phyloP scores from a whole-genome alignment of 1,284 basidiomycete species.

The Laetiporus sulphureus region DNA sequence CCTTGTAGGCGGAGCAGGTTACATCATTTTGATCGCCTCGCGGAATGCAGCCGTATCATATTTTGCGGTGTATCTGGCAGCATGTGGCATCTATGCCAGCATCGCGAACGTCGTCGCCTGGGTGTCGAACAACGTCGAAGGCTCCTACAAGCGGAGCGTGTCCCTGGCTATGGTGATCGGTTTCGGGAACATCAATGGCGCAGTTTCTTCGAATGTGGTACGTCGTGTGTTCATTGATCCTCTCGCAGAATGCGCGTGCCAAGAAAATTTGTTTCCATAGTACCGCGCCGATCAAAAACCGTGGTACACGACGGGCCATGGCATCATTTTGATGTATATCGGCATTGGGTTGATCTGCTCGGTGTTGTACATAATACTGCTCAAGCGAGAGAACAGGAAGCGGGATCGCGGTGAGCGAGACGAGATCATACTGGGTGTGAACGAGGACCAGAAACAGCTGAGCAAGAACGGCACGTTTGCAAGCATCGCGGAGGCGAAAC shows the following conservation, averaged over 20 bases:
- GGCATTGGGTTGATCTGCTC: conserved; percentile 38
- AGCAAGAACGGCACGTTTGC: conserved; percentile 26
- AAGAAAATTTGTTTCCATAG: too few relatives aligned
- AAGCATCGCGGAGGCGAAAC: conserved; percentile 30
- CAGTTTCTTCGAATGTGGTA: conserved; percentile 40
- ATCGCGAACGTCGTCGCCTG: conserved; percentile 69
- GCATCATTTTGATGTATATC: conserved; percentile 44
- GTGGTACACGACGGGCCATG: conserved; percentile 45
- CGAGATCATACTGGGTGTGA: conserved; percentile 35
- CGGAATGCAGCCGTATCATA: conserved; percentile 60
- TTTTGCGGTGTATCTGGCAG: conserved; percentile 64
- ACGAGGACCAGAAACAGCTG: conserved; percentile 21
- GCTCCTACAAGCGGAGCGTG: conserved; percentile 38
- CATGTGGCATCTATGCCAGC: conserved; percentile 66
- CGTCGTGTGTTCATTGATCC: conserved; percentile 12
- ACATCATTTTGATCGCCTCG: conserved; percentile 61
- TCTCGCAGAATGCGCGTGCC: too few relatives aligned
- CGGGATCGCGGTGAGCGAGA: conserved; percentile 40
- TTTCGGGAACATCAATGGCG: conserved; percentile 41
- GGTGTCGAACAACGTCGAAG: conserved; percentile 69
- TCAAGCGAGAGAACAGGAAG: conserved; percentile 36
- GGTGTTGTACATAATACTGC: conserved; percentile 27
- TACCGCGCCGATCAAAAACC: conserved; percentile 26
- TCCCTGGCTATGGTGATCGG: conserved; percentile 35
- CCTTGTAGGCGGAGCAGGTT: conserved; percentile 40